phyloP scores from a whole-genome alignment of 495 filamentous ascomycete genomes.

The Xylaria nigripes region DNA sequence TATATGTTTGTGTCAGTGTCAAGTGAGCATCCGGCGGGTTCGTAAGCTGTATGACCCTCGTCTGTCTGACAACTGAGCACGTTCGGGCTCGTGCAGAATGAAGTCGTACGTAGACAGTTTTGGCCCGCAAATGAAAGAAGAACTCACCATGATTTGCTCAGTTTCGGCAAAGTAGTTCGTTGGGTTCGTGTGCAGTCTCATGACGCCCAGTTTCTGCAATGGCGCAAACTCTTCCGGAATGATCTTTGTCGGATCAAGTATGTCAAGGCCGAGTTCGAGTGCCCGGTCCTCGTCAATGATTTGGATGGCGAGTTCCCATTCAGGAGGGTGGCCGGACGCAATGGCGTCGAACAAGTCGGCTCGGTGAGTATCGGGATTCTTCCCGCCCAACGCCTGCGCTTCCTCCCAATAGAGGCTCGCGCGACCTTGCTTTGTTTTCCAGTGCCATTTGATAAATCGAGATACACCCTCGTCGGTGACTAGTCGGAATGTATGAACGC shows the following conservation, averaged over 20 bases:
- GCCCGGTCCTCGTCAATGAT: constrained; percentile 61
- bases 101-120: background rate
- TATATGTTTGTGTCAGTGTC: constrained; percentile 7
- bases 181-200: constrained; percentile 64
- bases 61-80: background rate
- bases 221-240: constrained; percentile 66
- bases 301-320: constrained; percentile 73
- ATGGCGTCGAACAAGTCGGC: constrained; percentile 67
- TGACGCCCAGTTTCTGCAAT: constrained; percentile 54
- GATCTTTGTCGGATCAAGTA: constrained; percentile 70
- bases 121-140: background rate
- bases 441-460: constrained; percentile 67
- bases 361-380: constrained; percentile 64
- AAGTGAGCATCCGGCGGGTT: background rate
- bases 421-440: constrained; percentile 58
- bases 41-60: background rate
- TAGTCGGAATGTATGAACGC: constrained; percentile 63
- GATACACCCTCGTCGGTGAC: constrained; percentile 57
- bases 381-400: constrained; percentile 56
- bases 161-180: constrained; percentile 74
- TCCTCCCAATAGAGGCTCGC: constrained; percentile 69
- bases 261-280: constrained; percentile 59
- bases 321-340: constrained; percentile 53
- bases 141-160: constrained; percentile 59
- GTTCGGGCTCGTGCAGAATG: background rate